These are phyloP conservation scores for Fomitopsis palustris DNA, from an alignment of 1,284 basidiomycete genomes.

Conservation along the genomic window DNA sequence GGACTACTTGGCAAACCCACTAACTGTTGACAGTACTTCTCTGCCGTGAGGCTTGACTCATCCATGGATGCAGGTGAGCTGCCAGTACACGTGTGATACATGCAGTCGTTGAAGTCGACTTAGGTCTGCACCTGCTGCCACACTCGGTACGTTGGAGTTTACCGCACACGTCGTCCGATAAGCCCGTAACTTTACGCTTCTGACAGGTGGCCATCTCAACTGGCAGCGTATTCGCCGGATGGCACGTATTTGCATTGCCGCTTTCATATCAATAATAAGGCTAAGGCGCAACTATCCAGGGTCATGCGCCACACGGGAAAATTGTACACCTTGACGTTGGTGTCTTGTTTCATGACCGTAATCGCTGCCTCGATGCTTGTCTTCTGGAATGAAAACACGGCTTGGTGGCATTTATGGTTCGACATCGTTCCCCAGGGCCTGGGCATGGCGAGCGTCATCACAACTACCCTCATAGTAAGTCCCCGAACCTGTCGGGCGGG, in stretches of 20 bases:
- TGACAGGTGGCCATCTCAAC: conserved; percentile 67
- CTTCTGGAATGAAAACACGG: conserved; percentile 61
- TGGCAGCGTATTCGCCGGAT: conserved; percentile 83
- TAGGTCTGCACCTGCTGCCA: conserved; percentile 79
- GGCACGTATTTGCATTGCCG: conserved; percentile 42
- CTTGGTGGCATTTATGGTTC: conserved; percentile 66
- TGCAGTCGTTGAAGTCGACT: conserved; percentile 4
- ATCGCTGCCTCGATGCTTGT: conserved; percentile 55
- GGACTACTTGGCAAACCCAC: background rate
- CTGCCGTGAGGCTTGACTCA: conserved; percentile 75
- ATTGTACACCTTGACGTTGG: conserved; percentile 69
- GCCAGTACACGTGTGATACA: background rate
- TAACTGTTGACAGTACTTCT: conserved; percentile 58
- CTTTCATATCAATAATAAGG: conserved; percentile 2
- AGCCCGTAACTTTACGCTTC: conserved; percentile 13
- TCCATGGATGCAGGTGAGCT: conserved; percentile 67
- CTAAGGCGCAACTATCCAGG: conserved; percentile 37
- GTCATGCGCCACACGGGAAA: conserved; percentile 81
- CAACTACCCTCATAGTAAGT: conserved; percentile 77
- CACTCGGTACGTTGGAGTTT: conserved; percentile 62
- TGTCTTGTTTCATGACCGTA: conserved; percentile 51
- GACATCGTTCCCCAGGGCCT: conserved; percentile 79
- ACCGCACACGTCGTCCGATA: conserved; percentile 4
- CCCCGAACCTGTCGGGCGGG: background rate
- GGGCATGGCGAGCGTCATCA: conserved; percentile 80